Base-by-base conservation (phyloP, 495 filamentous ascomycete genomes). In the Penicillium coffeae region DNA sequence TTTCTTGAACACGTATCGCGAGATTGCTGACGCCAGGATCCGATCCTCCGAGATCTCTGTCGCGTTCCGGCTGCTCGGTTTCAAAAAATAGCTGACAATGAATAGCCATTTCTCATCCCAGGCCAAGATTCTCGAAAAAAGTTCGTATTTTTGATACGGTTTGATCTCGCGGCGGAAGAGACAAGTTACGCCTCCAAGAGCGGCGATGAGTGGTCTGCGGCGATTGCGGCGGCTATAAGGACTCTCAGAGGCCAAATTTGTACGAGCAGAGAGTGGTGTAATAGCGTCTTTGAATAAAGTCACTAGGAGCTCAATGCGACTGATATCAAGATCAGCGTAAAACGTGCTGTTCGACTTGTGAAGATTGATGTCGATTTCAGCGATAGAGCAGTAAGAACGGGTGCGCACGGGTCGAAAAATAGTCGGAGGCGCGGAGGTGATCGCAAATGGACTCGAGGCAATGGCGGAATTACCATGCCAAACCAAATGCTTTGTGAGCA, bases 1-100 rank as follows among this genome's bases (percentile, higher is more conserved):
- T 48, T 82, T 72, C 69, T 91, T 91, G 60, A 86, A 84, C 1
- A 89, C 87, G 55, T 88, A 91, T 65, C 88, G 87, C 38, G 80
- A 81, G n/a, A 91, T 59, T 3, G 78, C 80, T 8, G 80, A 84
- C 7, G 87, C 87, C 47, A 34, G 19, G 7, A 53, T 21, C 16
- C 35, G 58, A 3, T 27, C 33, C n/a, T n/a, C n/a, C n/a, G n/a
- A n/a, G n/a, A n/a, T n/a, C n/a, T n/a, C n/a, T 18, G 21, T 52
- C 1, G 60, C 46, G 50, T 41, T 39, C 42, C 55, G 66, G 22
- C 60, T 49, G 32, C 79, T 83, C 41, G 76, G 76, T 58, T 71
- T 68, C 2, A 90, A 83, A 43, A 89, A 79, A 59, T 87, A 82
- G 2, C 70, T 76, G 8, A 88, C 72, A 5, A 84, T 59, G 60